Evolutionary conservation across 2,329 filamentous ascomycete species (phyloP).

Genomic region (Talaromyces sp.): DNA sequence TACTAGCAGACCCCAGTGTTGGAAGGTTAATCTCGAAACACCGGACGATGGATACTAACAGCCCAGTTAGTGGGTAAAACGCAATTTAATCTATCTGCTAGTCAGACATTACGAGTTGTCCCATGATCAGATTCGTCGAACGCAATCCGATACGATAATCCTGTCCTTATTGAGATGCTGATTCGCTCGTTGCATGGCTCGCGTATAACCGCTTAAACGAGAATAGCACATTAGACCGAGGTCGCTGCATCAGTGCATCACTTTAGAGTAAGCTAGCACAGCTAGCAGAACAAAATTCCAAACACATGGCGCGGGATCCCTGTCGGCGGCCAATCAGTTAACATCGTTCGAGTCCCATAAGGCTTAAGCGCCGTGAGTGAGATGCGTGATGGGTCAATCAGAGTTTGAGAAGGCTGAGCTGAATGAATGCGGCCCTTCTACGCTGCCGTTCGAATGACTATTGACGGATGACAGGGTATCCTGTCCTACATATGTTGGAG

Average conservation of each 20-base stretch:
- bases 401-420: conserved; percentile 7
- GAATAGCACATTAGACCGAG: background rate
- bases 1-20: background rate
- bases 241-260: background rate
- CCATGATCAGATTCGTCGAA: background rate
- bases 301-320: conserved; percentile 4
- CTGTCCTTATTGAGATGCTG: background rate
- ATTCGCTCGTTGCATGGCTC: background rate
- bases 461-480: background rate
- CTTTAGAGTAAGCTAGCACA: background rate
- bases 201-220: background rate
- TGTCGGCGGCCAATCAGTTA: background rate
- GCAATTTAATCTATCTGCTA: background rate
- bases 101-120: background rate
- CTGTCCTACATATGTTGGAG: background rate
- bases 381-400: background rate
- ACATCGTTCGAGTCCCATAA: background rate
- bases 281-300: background rate
- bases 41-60: background rate
- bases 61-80: conserved; percentile 1
- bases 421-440: background rate
- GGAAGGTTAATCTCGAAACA: background rate
- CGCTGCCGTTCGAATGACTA: background rate
- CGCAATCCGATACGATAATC: conserved; percentile 5
- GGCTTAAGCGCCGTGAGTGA: conserved; percentile 4